Evolutionary conservation across 352 stramenopile genomes (phyloP).

Genomic region (Pythium phragmiticola): DNA sequence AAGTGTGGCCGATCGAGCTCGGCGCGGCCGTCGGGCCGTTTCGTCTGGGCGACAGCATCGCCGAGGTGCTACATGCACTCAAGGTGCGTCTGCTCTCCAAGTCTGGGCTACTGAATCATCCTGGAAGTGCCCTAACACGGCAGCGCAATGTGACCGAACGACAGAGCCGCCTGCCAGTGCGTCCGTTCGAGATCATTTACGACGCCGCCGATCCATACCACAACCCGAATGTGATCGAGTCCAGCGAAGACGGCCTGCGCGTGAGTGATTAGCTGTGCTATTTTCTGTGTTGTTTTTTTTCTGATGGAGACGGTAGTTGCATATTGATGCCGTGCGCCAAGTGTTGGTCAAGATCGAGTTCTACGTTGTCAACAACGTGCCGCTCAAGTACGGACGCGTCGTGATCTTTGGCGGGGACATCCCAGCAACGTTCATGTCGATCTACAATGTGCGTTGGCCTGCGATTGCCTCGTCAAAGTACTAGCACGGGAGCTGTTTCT

Average conservation of each 20-base stretch:
- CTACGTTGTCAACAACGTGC: slow-evolving; percentile 74
- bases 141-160: not conserved
- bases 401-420: slow-evolving; percentile 82
- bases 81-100: slow-evolving; percentile 42
- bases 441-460: slow-evolving; percentile 69
- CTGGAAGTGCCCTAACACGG: not conserved
- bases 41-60: slow-evolving; percentile 67
- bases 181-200: slow-evolving; percentile 79
- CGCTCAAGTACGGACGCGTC: slow-evolving; percentile 79
- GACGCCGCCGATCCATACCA: slow-evolving; percentile 64
- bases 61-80: slow-evolving; percentile 71
- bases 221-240: slow-evolving; percentile 59
- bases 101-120: not conserved
- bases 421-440: slow-evolving; percentile 82
- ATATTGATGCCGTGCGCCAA: slow-evolving; percentile 67
- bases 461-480: not conserved
- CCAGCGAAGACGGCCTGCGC: slow-evolving; percentile 66
- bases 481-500: not conserved
- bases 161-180: slow-evolving; percentile 65
- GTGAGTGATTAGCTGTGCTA: slow-evolving; percentile 19
- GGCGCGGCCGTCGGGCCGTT: slow-evolving; percentile 78
- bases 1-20: slow-evolving; percentile 85
- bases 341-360: slow-evolving; percentile 74
- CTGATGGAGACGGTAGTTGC: slow-evolving; percentile 39
- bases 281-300: not conserved